Conservation (phyloP, 78 protist species). For the Creolimax fragrantissima region DNA sequence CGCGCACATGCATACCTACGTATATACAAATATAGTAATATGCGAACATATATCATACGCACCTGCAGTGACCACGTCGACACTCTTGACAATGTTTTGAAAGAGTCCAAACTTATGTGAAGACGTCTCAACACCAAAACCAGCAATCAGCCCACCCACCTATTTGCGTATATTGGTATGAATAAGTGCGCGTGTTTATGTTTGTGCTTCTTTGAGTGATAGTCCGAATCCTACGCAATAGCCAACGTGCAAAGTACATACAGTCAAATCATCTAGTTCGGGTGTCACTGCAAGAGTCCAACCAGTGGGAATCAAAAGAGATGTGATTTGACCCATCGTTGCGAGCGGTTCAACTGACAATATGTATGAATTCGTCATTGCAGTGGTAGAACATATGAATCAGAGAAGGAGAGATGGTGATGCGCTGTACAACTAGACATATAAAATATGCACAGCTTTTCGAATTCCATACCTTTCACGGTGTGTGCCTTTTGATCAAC, state of each 20-base stretch:
- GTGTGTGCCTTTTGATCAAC: neutral
- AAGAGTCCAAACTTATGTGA: constrained; percentile 29
- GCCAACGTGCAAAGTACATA: too few species aligned
- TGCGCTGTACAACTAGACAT: too few species aligned
- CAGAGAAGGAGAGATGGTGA: too few species aligned
- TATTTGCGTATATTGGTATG: neutral
- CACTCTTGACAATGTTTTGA: neutral
- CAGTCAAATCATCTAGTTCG: constrained; percentile 29
- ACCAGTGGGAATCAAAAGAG: neutral
- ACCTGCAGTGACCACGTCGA: constrained; percentile 26
- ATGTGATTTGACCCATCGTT: neutral
- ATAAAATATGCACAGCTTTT: too few species aligned
- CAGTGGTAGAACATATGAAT: too few species aligned
- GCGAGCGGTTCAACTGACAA: constrained; percentile 15
- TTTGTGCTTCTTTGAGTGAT: too few species aligned
- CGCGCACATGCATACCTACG: too few species aligned
- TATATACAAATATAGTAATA: too few species aligned
- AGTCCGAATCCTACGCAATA: too few species aligned
- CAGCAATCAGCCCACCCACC: constrained; percentile 32
- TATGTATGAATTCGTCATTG: too few species aligned
- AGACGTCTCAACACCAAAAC: constrained; percentile 23
- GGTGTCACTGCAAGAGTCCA: constrained; percentile 9
- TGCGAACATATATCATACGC: too few species aligned
- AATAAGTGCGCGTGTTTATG: too few species aligned
- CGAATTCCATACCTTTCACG: neutral